Conservation (phyloP, 1,139 yeast species). For the Pichia sp. region DNA sequence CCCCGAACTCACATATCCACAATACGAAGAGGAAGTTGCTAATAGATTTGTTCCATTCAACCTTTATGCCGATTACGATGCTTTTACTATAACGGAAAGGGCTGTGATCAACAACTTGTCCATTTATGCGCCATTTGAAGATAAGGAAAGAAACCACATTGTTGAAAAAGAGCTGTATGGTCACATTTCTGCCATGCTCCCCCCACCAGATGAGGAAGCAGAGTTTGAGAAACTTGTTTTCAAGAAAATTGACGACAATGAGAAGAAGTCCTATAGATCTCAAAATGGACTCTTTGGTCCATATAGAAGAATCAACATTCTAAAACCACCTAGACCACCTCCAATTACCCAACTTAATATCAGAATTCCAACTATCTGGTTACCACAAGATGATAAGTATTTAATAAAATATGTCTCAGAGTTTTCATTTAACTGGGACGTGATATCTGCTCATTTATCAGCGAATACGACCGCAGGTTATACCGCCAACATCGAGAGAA, state of each 20-base stretch:
- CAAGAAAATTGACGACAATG: constrained; percentile 39
- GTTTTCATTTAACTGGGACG: constrained; percentile 88
- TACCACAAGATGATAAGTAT: constrained; percentile 84
- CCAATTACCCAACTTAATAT: constrained; percentile 67
- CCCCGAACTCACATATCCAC: constrained; percentile 28
- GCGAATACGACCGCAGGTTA: constrained; percentile 60
- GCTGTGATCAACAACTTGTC: constrained; percentile 51
- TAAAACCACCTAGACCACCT: constrained; percentile 89
- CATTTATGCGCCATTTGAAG: constrained; percentile 44
- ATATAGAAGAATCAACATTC: constrained; percentile 52
- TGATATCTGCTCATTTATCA: constrained; percentile 75
- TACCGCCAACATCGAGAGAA: constrained; percentile 80
- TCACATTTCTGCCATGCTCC: constrained; percentile 56
- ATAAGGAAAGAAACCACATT: constrained; percentile 28
- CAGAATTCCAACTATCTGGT: constrained; percentile 91
- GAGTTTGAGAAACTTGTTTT: constrained; percentile 57
- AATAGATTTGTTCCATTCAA: constrained; percentile 45
- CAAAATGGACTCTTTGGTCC: constrained; percentile 55
- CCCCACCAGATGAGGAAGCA: constrained; percentile 50
- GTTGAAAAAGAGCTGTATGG: constrained; percentile 24
- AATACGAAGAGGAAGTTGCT: constrained; percentile 16
- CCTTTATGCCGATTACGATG: constrained; percentile 43
- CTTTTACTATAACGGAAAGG: constrained; percentile 47
- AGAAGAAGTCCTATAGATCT: constrained; percentile 28
- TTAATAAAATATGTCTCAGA: constrained; percentile 79